Base-by-base conservation (phyloP, 2,329 filamentous ascomycete species). In the Zymoseptoria ardabiliae region DNA sequence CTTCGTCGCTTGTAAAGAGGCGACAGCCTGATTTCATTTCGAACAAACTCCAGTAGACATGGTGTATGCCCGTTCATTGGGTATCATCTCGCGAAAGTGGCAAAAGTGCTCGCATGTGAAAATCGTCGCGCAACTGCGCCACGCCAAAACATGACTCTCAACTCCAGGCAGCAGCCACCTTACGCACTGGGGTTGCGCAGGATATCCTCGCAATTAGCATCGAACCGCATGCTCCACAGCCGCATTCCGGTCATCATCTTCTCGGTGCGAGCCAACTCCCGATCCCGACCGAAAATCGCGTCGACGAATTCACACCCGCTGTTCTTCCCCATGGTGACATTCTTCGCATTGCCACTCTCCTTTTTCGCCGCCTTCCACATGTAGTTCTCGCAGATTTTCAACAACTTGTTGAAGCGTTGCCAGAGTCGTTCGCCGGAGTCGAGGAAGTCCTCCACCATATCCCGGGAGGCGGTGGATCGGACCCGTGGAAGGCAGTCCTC, bases 241-340 rank as follows among this genome's bases (percentile, higher is more conserved):
- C 90, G 85, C 71, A 96, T 87, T 64, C 85, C 86, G 65, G 89
- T 86, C 91, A 97, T 97, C 76, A 97, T 85, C 75, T 89, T 90
- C 79, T 97, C 91, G 2, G 93, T 97, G 75, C 87, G 87, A 74
- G 92, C 87, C 58, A 97, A 81, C 77, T 97, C 90, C 63, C 91
- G 85, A 72, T 97, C 93, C 63, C 89, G 87, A 65, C 92, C 93
- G 69, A 97, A 97, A 68, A 99, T 90, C 56, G 91, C 92, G 74
- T 97, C 88, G 70, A 99, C 93, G 70, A 99, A 97, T 78, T 97
- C 92, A 68, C 89, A 88, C 55, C 94, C 94, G 57, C 91, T 91
- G 74, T 91, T 93, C 80, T 91, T 92, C 72, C 92, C 93, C 75
- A 97, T 89, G 73, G 86, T 86, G 56, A 85, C 77, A 61, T 85